Evolutionary conservation across 164 flowering plant genomes (phyloP), one percentile per base, ranked within the genome.

Genomic region (Brasenia schreberi): DNA sequence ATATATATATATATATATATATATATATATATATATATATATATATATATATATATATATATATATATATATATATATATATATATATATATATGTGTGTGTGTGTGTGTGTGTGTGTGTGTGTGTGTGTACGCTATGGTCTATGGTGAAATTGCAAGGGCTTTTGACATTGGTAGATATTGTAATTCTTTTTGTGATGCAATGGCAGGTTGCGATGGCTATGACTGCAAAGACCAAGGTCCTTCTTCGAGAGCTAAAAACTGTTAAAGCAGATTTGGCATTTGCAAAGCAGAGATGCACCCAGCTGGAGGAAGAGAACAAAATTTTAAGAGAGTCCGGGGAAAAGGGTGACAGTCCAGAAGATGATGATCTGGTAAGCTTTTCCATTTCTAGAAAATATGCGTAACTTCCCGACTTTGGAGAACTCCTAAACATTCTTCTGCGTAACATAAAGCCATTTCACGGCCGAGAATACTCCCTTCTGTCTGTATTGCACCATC

Each of bases 261-360:
- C 97, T 5, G 81, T 88, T 9, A 92, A 95, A 80, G 99, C 99
- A 18, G 99, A 95, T 67, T 72, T 95, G 62, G 97, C 97, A 64
- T 90, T 92, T 81, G 93, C 97, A 14, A 95, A 92, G 68, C 81
- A 80, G 73, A 74, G 97, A 70, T 83, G 96, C 70, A 71, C 97
- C 53, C 99, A 95, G 79, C 84, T 95, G n/a, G 99, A 95, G 74
- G 97, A 95, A 77, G 99, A 95, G 76, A 95, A 95, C 63, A 92
- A 76, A 72, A 73, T 80, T 44, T 92, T 89, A 52, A 72, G 96
- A 53, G 94, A 87, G 79, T 78, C 78, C 65, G 81, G 80, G 56
- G 92, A 81, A 27, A 88, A 84, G 77, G 96, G 96, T 58, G 83
- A 78, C 27, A 75, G 76, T 63, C 92, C 86, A 59, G 94, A 80